Conservation (phyloP, 83 land plant species). For the Picea engelmannii region DNA sequence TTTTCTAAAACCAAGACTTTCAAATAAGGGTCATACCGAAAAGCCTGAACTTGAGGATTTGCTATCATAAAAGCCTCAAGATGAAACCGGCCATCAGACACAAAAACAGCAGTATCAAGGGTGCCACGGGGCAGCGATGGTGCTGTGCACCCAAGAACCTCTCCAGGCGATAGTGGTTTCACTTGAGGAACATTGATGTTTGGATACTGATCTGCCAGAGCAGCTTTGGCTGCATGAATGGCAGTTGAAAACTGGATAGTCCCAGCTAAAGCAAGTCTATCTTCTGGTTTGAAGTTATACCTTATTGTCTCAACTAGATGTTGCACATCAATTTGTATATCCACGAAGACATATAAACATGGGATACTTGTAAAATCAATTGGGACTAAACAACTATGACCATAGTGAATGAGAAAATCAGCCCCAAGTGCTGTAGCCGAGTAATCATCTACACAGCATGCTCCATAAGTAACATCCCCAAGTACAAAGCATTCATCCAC, state of each 20-base stretch:
- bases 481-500: constrained; percentile 86
- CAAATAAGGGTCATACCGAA: constrained; percentile 87
- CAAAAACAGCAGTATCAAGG: constrained; percentile 64
- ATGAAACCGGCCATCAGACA: constrained; percentile 96
- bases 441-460: constrained; percentile 95
- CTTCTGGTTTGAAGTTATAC: constrained; percentile 35
- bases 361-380: constrained; percentile 70
- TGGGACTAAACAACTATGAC: constrained; percentile 94
- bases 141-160: constrained; percentile 92
- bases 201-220: constrained; percentile 34
- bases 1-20: constrained; percentile 73
- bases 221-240: constrained; percentile 64
- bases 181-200: constrained; percentile 76
- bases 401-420: constrained; percentile 91
- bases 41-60: constrained; percentile 77
- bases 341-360: constrained; percentile 90
- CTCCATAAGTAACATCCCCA: constrained; percentile 97
- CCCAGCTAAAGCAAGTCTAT: constrained; percentile 57
- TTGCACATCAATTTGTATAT: constrained; percentile 67
- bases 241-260: constrained; percentile 89
- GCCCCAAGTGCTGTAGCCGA: constrained; percentile 84
- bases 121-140: constrained; percentile 49
- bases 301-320: constrained; percentile 50
- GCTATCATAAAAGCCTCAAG: constrained; percentile 98
- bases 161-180: constrained; percentile 95